Base-by-base conservation (phyloP, 2,329 filamentous ascomycete genomes). In the Ophiocordyceps robertsii region DNA sequence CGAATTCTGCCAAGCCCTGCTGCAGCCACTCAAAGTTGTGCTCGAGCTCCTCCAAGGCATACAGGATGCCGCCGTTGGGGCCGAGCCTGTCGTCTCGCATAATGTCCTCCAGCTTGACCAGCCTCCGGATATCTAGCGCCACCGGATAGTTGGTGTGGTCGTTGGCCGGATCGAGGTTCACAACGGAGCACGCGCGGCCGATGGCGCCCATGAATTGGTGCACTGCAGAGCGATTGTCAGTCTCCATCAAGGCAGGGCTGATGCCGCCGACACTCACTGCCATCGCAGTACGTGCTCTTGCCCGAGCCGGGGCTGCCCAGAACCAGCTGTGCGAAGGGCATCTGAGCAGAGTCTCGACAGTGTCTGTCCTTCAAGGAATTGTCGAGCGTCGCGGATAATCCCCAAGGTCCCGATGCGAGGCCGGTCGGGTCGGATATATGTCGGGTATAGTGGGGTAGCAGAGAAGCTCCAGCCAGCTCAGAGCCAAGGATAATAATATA, bases 241-340 rank as follows among this genome's bases (percentile, higher is more conserved):
- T 10, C 12, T 29, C 19, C 17, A 5, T 12, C 4, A 11, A 8
- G 4, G 37, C 8, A 5, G 24, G 11, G 2, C 37, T 11, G 24
- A n/a, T 24, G 24, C 16, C 24, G n/a, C n/a, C 7, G 29, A 56
- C 4, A 41, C 77, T 61, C 62, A 82, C 78, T 95, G 58, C 92
- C 92, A 78, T 96, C 87, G 70, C 90, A 96, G 61, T 95, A 95
- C 8, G 92, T 98, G 50, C 88, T 95, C 68, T 98, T 98, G 47
- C 92, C 92, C 29, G 88, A 80, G 55, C 92, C 92, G 7, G 92
- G 92, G 51, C 89, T 90, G n/a, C 92, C 92, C 54, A 95, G 80
- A 32, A 95, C 80, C 37, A 95, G 79, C 66, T 94, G 84, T 45
- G 71, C 75, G 55, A 79, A 79, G 40, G 75, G 73, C 75, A 79